These are phyloP conservation scores for Saccharomyces uvarum DNA, from an alignment of 1,139 yeast species.

Conservation along the genomic window DNA sequence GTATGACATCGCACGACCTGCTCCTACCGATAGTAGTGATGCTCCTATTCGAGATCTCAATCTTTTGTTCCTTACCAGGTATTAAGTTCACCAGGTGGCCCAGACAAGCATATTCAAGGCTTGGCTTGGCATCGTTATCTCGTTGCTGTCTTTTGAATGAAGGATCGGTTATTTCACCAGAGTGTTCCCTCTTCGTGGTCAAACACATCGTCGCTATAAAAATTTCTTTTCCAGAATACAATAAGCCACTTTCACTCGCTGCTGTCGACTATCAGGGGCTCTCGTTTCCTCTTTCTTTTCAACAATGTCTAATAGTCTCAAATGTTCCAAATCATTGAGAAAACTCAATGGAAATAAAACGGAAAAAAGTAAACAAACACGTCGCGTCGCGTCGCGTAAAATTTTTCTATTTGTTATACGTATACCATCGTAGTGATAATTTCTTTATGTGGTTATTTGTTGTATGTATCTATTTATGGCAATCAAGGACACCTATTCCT, in stretches of 20 bases:
- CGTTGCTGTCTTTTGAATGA: conserved; percentile 17
- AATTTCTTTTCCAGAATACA: neutral
- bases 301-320: neutral
- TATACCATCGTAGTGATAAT: neutral
- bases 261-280: neutral
- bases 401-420: neutral
- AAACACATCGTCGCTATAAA: conserved; percentile 1
- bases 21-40: conserved; percentile 48
- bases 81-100: conserved; percentile 26
- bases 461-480: neutral
- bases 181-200: conserved; percentile 12
- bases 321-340: neutral
- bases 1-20: conserved; percentile 49
- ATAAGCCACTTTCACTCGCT: neutral
- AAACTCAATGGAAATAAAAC: neutral
- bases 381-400: neutral
- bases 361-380: conserved; percentile 1
- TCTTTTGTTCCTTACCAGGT: conserved; percentile 30
- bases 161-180: conserved; percentile 11
- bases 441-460: neutral
- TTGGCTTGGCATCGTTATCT: conserved; percentile 34
- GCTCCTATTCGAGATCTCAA: conserved; percentile 14
- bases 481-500: conserved; percentile 15
- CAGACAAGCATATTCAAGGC: conserved; percentile 27
- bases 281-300: neutral